Evolutionary conservation across 768 basidiomycete genomes (phyloP).

Genomic region (Punctularia strigosozonata): DNA sequence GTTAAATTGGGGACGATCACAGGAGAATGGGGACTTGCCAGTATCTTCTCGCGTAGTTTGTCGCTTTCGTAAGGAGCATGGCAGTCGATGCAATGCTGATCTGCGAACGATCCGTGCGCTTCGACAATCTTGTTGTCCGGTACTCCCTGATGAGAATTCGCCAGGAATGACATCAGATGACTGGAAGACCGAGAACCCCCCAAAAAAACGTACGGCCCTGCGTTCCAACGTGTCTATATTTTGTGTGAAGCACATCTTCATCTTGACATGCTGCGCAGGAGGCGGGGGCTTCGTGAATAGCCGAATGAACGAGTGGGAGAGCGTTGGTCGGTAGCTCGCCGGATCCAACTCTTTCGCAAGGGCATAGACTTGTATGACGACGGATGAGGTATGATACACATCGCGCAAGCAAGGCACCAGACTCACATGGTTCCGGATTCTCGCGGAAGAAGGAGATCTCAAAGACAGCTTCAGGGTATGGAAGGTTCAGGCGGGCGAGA

Average conservation of each 20-base stretch:
- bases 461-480: constrained; percentile 94
- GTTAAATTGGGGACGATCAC: constrained; percentile 31
- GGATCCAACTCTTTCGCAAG: constrained; percentile 92
- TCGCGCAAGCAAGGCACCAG: background rate
- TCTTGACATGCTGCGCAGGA: constrained; percentile 49
- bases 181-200: too few relatives aligned
- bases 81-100: constrained; percentile 77
- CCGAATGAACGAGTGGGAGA: constrained; percentile 82
- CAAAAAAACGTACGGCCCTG: too few relatives aligned
- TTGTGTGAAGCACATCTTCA: constrained; percentile 78
- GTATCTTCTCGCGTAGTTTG: too few relatives aligned
- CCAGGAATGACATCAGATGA: too few relatives aligned
- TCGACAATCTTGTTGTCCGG: constrained; percentile 70
- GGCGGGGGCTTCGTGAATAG: too few relatives aligned
- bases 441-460: constrained; percentile 77
- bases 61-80: constrained; percentile 41
- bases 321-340: constrained; percentile 78
- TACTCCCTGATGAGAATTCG: too few relatives aligned
- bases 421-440: constrained; percentile 72
- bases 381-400: background rate
- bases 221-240: constrained; percentile 92
- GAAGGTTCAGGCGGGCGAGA: constrained; percentile 63
- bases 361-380: constrained; percentile 54
- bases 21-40: too few relatives aligned
- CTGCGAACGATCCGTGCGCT: constrained; percentile 93